Percentiles rank a stretch among this genome's conserved stretches.
These are phyloP conservation scores for Phaeosphaeria sp. DNA, from an alignment of 2,329 filamentous ascomycete species.

Conservation along the genomic window DNA sequence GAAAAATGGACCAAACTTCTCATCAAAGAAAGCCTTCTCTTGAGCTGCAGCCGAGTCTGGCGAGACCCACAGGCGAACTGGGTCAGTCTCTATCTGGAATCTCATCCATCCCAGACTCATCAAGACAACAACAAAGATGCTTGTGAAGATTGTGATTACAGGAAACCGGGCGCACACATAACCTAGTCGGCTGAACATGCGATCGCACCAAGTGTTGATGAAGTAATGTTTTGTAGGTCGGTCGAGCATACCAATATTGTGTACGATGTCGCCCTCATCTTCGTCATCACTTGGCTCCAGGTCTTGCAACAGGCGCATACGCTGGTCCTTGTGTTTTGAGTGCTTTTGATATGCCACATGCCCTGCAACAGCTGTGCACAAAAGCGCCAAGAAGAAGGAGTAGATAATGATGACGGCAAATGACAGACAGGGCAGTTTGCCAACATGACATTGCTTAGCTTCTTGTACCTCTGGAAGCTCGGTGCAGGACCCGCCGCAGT, in stretches of 20 bases:
- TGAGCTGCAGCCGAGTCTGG: conserved; percentile 87
- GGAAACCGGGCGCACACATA: conserved; percentile 83
- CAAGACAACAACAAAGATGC: conserved; percentile 75
- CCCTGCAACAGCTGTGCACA: conserved; percentile 71
- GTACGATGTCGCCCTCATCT: conserved; percentile 85
- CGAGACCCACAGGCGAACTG: conserved; percentile 95
- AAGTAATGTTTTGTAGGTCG: conserved; percentile 79
- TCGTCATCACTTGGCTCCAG: conserved; percentile 86
- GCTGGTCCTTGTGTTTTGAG: conserved; percentile 75
- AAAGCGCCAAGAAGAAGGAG: conserved; percentile 71
- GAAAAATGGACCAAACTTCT: conserved; percentile 94
- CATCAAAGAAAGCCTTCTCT: conserved; percentile 93
- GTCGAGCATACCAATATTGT: conserved; percentile 78
- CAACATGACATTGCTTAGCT: conserved; percentile 77
- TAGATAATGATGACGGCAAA: conserved; percentile 92
- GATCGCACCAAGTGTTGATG: conserved; percentile 83
- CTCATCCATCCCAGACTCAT: conserved; percentile 87
- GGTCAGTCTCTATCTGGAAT: conserved; percentile 89
- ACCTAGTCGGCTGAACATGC: conserved; percentile 79
- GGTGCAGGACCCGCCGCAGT: conserved; percentile 87
- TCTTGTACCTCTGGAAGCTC: conserved; percentile 77
- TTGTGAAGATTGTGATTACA: conserved; percentile 77
- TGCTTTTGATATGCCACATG: conserved; percentile 79
- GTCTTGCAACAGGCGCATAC: conserved; percentile 86
- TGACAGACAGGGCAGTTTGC: conserved; percentile 87